Base-by-base conservation (phyloP, 768 basidiomycete species). In the Rossbeevera mucosa region DNA sequence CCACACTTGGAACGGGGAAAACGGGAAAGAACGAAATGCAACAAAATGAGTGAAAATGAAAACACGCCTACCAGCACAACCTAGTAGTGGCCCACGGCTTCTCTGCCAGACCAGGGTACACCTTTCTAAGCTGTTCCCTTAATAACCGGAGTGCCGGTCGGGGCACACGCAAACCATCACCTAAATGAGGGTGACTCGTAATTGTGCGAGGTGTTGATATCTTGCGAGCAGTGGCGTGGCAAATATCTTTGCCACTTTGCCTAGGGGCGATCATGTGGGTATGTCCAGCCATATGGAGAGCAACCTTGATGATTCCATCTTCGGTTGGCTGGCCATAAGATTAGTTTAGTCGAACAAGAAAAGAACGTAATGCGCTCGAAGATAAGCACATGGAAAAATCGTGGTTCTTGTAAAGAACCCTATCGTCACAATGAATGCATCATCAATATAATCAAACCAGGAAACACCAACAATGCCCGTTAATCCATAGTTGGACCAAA, bases 171-270 rank as follows among this genome's bases (percentile, higher is more conserved):
- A 83, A 67, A 2, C 82, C 90, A 14, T 71, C 76, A 13, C 62
- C 60, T 9, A 69, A 71, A 7, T 72, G 68, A 16, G 80, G 76
- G 52, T 91, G 80, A 43, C 84, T 80, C 7, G 75, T 64, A 30
- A 85, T 70, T 0, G 93, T 95, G 44, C 88, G 79, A 4, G 94
- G 93, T 0, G 83, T 83, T 0, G 94, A 95, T 50, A 88, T 75
- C 26, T 54, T 56, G 21, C 68, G 59, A 22, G 36, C 64, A 13
- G 64, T 52, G 22, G 11, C 2, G 5, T 20, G 33, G 16, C 31
- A 4, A 11, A 16, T 16, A 52, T 53, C 48, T 18, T 29, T 42
- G 43, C 48, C 53, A 49, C 41, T 2, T n/a, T 52, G 28, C 30
- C 13, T 20, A 7, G 52, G 33, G 14, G 54, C 2, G 21, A 59